Evolutionary conservation across 108 stramenopile species (phyloP), one percentile per base, ranked within the genome.

Genomic region (Parmales sp.): DNA sequence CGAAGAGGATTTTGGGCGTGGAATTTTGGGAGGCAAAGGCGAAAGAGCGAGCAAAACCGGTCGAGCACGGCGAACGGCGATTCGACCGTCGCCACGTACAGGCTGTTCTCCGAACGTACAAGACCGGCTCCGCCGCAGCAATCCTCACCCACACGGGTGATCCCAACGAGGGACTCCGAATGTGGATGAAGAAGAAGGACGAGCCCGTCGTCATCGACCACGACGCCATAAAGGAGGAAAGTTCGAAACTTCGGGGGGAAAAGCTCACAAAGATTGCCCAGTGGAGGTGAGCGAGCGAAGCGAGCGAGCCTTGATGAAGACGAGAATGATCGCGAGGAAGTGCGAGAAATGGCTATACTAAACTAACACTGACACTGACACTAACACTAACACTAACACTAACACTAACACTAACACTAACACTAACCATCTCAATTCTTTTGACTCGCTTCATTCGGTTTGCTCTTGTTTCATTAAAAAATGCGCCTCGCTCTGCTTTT

Each of bases 61-160:
- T 63, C 36, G 25, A 68, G 34, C 50, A 68, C 41, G 50, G 72
- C 37, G 64, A 72, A 31, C 63, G 66, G 16, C 64, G 51, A 26
- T 79, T 79, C 50, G 76, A 79, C 37, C 74, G 72, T 44, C 67
- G 74, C 1, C 74, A 79, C 44, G 75, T 79, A 0, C 78, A 79
- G 66, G 54, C 64, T 0, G 51, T 79, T 34, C 64, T 79, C 18
- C 63, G 75, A 26, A 79, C 75, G 3, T 75, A 76, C 44, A 72
- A 75, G 54, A 73, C 75, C 11, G 74, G 66, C 3, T 75, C 72
- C 0, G 70, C 78, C 36, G 78, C 72, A 4, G 75, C 74, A 19
- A 69, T 76, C 20, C 39, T 75, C 8, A 69, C 70, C 37, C 77
- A 78, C 67, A 75, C 78, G 22, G 78, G 74, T 26, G 78, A 79